Evolutionary conservation across 2,329 filamentous ascomycete genomes (phyloP).

Genomic region (Cladosporium sphaerospermum): DNA sequence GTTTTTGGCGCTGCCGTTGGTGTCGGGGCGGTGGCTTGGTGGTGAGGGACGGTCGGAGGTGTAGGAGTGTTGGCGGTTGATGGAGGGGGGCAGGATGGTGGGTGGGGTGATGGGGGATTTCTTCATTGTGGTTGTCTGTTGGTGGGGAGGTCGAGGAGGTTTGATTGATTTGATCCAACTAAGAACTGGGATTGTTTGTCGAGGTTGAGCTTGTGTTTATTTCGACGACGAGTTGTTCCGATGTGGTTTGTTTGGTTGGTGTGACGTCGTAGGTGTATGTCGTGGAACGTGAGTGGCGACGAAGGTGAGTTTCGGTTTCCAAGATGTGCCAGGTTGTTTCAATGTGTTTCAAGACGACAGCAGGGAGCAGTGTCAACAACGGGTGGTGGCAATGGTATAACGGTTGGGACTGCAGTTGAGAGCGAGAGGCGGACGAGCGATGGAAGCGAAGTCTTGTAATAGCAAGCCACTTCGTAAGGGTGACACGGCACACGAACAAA

Average conservation of each 20-base stretch:
- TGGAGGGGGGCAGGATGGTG: conserved; percentile 22
- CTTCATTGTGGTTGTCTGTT: conserved; percentile 12
- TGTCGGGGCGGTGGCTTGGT: too few relatives aligned
- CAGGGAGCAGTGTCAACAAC: too few relatives aligned
- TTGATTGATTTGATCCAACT: not conserved
- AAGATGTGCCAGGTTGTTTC: too few relatives aligned
- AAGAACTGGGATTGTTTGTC: not conserved
- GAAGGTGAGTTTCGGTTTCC: too few relatives aligned
- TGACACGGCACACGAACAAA: not conserved
- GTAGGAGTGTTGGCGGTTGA: conserved; percentile 27
- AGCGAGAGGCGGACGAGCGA: not conserved
- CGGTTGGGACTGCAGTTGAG: not conserved
- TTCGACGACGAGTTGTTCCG: not conserved
- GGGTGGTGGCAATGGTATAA: too few relatives aligned
- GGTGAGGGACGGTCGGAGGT: conserved; percentile 10
- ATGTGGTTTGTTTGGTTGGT: not conserved
- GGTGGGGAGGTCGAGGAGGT: not conserved
- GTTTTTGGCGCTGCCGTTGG: conserved; percentile 4
- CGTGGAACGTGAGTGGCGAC: too few relatives aligned
- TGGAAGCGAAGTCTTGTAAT: not conserved
- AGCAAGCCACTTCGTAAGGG: not conserved
- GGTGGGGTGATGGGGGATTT: conserved; percentile 23
- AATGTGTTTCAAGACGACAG: too few relatives aligned
- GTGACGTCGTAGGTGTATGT: not conserved
- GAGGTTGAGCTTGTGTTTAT: not conserved